These are phyloP conservation scores for Dactylellina cionopaga DNA, from an alignment of 2,329 filamentous ascomycete genomes.

Conservation along the genomic window DNA sequence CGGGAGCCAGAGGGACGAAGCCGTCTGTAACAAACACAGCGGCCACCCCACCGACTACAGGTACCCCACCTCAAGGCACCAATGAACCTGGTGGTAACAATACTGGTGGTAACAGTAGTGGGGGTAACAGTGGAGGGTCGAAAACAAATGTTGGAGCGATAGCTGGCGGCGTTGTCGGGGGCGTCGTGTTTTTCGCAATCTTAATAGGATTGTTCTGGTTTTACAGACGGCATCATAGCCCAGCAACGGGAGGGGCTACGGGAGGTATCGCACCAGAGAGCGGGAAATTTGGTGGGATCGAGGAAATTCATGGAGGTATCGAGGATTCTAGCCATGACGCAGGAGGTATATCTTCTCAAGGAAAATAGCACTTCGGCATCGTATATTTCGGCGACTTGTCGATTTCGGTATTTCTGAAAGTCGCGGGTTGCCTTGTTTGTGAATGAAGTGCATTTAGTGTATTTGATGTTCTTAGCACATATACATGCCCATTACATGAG, in stretches of 20 bases:
- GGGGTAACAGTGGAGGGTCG: neutral
- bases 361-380: too few species aligned
- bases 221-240: conserved; percentile 59
- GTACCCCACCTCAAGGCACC: neutral
- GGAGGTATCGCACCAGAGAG: neutral
- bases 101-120: neutral
- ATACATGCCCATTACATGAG: too few species aligned
- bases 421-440: too few species aligned
- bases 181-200: conserved; percentile 62
- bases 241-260: neutral
- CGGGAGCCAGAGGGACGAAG: conserved; percentile 15
- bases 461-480: too few species aligned
- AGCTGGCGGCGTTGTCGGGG: conserved; percentile 64
- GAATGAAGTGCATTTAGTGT: too few species aligned
- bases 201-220: conserved; percentile 62
- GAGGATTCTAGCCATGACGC: conserved; percentile 9
- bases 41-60: neutral
- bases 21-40: neutral
- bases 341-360: conserved; percentile 20
- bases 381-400: too few species aligned
- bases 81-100: too few species aligned
- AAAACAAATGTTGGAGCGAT: conserved; percentile 62
- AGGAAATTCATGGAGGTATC: conserved; percentile 18
- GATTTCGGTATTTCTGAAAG: too few species aligned
- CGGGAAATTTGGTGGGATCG: conserved; percentile 9